Evolutionary conservation across 1,139 yeast species (phyloP).

Genomic region (Geotrichum reessii): DNA sequence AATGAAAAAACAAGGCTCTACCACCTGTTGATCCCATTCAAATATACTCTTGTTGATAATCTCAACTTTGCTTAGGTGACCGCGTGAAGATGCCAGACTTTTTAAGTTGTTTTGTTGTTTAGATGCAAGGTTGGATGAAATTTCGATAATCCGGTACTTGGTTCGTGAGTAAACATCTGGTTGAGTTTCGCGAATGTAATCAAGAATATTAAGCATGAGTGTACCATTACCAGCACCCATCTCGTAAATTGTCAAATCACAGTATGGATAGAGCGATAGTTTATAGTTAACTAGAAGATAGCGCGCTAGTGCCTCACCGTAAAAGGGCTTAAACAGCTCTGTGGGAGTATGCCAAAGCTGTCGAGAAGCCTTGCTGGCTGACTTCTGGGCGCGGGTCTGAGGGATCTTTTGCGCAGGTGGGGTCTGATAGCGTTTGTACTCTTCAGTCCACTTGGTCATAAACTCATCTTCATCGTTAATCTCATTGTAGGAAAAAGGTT

Average conservation of each 20-base stretch:
- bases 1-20: slow-evolving; percentile 70
- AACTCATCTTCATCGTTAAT: slow-evolving; percentile 65
- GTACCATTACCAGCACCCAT: slow-evolving; percentile 93
- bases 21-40: slow-evolving; percentile 60
- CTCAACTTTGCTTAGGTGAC: slow-evolving; percentile 51
- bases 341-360: slow-evolving; percentile 93
- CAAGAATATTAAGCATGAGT: slow-evolving; percentile 69
- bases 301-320: slow-evolving; percentile 79
- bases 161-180: slow-evolving; percentile 70
- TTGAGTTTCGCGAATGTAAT: slow-evolving; percentile 54
- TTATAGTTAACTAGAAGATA: slow-evolving; percentile 66
- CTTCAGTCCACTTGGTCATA: slow-evolving; percentile 59
- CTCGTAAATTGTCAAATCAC: slow-evolving; percentile 69
- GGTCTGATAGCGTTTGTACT: slow-evolving; percentile 55
- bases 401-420: slow-evolving; percentile 23
- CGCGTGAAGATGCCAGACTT: slow-evolving; percentile 34
- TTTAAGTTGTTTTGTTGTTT: slow-evolving; percentile 45
- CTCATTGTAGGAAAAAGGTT: slow-evolving; percentile 49
- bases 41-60: slow-evolving; percentile 70
- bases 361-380: slow-evolving; percentile 36
- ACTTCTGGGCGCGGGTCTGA: slow-evolving; percentile 18
- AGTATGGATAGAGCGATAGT: slow-evolving; percentile 57
- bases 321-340: slow-evolving; percentile 70
- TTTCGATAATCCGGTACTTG: slow-evolving; percentile 70
- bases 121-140: slow-evolving; percentile 60